These are phyloP conservation scores for Ganoderma lingzhi DNA, from an alignment of 1,284 basidiomycete genomes.

Conservation along the genomic window DNA sequence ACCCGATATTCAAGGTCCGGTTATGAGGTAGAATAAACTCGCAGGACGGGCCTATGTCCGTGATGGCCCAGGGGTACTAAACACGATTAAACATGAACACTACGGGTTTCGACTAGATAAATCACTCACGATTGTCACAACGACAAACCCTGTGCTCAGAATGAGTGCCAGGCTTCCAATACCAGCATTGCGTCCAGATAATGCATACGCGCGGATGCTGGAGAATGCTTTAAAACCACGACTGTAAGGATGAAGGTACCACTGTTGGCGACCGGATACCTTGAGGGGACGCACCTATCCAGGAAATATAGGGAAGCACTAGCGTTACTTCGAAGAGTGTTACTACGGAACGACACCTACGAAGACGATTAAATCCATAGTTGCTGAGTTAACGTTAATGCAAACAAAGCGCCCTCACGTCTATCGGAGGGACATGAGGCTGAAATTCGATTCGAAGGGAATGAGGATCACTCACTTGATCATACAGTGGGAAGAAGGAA, in stretches of 20 bases:
- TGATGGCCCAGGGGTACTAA: neutral
- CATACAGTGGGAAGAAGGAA: neutral
- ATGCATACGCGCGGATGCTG: neutral
- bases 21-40: neutral
- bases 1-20: neutral
- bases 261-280: too few relatives aligned
- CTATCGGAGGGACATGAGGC: neutral
- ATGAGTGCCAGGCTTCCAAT: neutral
- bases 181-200: neutral
- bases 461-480: neutral
- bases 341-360: neutral
- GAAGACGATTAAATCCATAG: neutral
- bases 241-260: neutral
- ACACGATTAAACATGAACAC: neutral
- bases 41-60: neutral
- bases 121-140: neutral
- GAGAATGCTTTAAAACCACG: neutral
- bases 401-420: neutral
- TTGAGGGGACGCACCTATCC: neutral
- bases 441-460: too few relatives aligned
- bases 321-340: neutral
- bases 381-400: neutral
- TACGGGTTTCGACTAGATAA: neutral
- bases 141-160: neutral
- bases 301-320: neutral